These are phyloP conservation scores for Agaricus subrufescens DNA, from an alignment of 768 basidiomycete species.

Conservation along the genomic window DNA sequence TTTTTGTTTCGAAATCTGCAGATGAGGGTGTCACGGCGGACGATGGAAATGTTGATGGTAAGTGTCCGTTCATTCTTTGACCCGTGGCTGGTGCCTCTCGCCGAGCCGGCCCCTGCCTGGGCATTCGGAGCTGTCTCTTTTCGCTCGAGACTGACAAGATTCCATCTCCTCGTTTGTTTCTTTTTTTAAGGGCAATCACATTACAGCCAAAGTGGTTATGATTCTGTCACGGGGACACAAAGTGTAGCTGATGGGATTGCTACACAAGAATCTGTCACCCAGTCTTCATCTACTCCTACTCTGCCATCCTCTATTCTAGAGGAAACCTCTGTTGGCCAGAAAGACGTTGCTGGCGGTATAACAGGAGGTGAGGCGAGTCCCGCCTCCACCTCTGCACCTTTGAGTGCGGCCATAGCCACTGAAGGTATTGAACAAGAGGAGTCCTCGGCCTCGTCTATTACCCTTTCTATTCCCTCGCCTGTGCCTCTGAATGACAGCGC, in stretches of 20 bases:
- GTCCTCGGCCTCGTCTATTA: neutral
- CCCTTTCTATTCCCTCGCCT: slow-evolving; percentile 5
- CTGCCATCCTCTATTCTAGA: slow-evolving; percentile 1
- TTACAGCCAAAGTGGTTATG: slow-evolving; percentile 23
- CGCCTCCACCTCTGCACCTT: neutral
- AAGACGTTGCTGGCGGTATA: slow-evolving; percentile 8
- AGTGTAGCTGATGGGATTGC: slow-evolving; percentile 21
- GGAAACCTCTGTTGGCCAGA: slow-evolving; percentile 21
- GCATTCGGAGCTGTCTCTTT: slow-evolving; percentile 33
- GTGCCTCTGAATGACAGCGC: slow-evolving; percentile 1
- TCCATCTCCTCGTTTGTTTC: slow-evolving; percentile 17
- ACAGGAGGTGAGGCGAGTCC: slow-evolving; percentile 8
- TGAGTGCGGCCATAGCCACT: neutral
- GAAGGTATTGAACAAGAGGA: neutral
- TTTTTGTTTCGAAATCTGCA: slow-evolving; percentile 23
- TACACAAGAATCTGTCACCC: slow-evolving; percentile 5
- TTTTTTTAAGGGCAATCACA: slow-evolving; percentile 43
- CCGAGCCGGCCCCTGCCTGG: slow-evolving; percentile 24
- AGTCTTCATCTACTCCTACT: slow-evolving; percentile 5
- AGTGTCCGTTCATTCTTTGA: slow-evolving; percentile 36
- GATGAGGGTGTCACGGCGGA: slow-evolving; percentile 20
- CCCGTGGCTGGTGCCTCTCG: slow-evolving; percentile 30
- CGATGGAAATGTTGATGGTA: slow-evolving; percentile 38
- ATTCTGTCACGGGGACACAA: slow-evolving; percentile 31
- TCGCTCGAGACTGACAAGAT: slow-evolving; percentile 59